Evolutionary conservation across 1,284 basidiomycete genomes (phyloP).

Genomic region (Meripilus lineatus): DNA sequence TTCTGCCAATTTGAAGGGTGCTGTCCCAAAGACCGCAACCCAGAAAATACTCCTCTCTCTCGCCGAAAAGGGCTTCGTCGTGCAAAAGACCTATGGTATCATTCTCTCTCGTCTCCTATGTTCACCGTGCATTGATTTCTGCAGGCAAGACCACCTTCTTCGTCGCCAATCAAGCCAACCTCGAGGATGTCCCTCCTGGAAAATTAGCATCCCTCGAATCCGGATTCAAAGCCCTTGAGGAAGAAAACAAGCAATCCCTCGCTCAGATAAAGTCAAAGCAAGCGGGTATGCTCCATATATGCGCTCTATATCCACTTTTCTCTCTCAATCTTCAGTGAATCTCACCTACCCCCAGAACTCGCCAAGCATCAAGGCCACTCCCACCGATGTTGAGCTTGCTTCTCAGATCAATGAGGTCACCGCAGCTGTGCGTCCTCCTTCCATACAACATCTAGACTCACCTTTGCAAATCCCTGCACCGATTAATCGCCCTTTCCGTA

Average conservation of each 20-base stretch:
- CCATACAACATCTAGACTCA: no score
- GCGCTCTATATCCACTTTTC: slow-evolving; percentile 1
- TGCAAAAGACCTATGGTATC: slow-evolving; percentile 76
- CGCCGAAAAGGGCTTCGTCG: slow-evolving; percentile 71
- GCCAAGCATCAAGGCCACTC: slow-evolving; percentile 52
- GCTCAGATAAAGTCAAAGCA: slow-evolving; percentile 46
- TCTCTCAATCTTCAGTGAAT: not conserved
- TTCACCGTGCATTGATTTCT: not conserved
- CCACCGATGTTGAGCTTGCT: slow-evolving; percentile 65
- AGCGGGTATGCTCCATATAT: slow-evolving; percentile 38
- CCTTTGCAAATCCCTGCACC: not conserved
- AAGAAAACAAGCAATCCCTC: slow-evolving; percentile 50
- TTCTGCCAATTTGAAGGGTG: slow-evolving; percentile 81
- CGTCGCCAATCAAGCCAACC: slow-evolving; percentile 68
- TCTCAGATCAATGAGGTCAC: slow-evolving; percentile 40
- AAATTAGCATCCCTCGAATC: slow-evolving; percentile 52
- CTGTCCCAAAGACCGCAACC: slow-evolving; percentile 73
- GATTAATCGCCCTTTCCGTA: slow-evolving; percentile 1
- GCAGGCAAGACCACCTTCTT: slow-evolving; percentile 82
- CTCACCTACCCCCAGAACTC: slow-evolving; percentile 46
- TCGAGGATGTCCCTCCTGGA: slow-evolving; percentile 54
- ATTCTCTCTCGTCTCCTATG: not conserved
- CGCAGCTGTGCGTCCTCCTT: slow-evolving; percentile 34
- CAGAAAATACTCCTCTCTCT: slow-evolving; percentile 78
- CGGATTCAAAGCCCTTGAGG: slow-evolving; percentile 53